These are phyloP conservation scores for Leucogyrophana mollusca DNA, from an alignment of 768 basidiomycete species.

Conservation along the genomic window DNA sequence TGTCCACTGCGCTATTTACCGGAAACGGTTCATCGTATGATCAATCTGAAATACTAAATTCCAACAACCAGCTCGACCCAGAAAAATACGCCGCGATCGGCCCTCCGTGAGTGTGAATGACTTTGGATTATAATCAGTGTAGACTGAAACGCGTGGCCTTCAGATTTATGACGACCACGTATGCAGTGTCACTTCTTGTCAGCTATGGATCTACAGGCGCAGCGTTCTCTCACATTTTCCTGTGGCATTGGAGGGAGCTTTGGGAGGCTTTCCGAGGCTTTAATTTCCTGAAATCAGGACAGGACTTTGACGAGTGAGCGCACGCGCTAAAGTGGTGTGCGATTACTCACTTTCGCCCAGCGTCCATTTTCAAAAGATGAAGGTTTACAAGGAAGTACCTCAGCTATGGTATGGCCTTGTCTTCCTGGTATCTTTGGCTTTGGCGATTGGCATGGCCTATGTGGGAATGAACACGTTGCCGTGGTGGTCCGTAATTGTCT, in stretches of 20 bases:
- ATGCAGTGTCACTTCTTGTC: slow-evolving; percentile 9
- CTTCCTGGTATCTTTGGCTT: slow-evolving; percentile 43
- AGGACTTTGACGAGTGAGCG: slow-evolving; percentile 6
- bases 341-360: not conserved
- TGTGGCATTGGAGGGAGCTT: slow-evolving; percentile 54
- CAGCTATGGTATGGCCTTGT: slow-evolving; percentile 49
- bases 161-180: slow-evolving; percentile 15
- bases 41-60: slow-evolving; percentile 11
- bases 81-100: slow-evolving; percentile 10
- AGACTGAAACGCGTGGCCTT: not conserved
- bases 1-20: slow-evolving; percentile 48
- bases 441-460: slow-evolving; percentile 49
- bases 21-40: slow-evolving; percentile 10
- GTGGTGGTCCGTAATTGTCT: slow-evolving; percentile 52
- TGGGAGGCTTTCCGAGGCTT: slow-evolving; percentile 17
- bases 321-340: not conserved
- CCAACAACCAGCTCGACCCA: slow-evolving; percentile 9
- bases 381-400: slow-evolving; percentile 52
- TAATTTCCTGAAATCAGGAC: slow-evolving; percentile 23
- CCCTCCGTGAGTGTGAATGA: slow-evolving; percentile 8
- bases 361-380: slow-evolving; percentile 39
- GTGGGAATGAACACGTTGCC: slow-evolving; percentile 43
- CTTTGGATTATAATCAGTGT: slow-evolving; percentile 9
- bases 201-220: slow-evolving; percentile 13
- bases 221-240: slow-evolving; percentile 45